phyloP scores from a whole-genome alignment of 768 basidiomycete species.

The Podaxis pistillaris region DNA sequence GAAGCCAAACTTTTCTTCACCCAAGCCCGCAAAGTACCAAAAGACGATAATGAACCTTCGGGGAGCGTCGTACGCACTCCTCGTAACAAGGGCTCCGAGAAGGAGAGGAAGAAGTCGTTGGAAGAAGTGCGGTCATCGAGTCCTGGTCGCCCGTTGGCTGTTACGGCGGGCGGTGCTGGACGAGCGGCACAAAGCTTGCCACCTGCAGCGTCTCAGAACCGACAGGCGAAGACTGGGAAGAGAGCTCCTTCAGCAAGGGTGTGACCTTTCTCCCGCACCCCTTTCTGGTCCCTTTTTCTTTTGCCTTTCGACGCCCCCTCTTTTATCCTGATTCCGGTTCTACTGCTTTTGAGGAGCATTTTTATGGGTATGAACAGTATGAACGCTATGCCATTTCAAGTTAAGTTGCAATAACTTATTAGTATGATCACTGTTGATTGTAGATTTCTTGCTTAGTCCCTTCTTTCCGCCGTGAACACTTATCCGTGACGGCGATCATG shows the following conservation, averaged over 20 bases:
- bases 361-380: not conserved
- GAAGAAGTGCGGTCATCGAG: slow-evolving; percentile 10
- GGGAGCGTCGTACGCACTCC: not conserved
- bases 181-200: slow-evolving; percentile 9
- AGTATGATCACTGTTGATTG: not conserved
- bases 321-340: not conserved
- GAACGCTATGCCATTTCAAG: not conserved
- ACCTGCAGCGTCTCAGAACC: not conserved
- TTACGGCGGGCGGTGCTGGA: not conserved
- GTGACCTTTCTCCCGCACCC: not conserved
- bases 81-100: not conserved
- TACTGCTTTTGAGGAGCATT: not conserved
- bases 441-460: not conserved
- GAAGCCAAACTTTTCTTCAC: slow-evolving; percentile 89
- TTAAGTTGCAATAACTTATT: not conserved
- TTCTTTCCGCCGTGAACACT: not conserved
- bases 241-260: slow-evolving; percentile 11
- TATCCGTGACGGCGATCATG: not conserved
- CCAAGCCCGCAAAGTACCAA: slow-evolving; percentile 63
- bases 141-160: not conserved
- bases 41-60: slow-evolving; percentile 19
- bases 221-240: not conserved
- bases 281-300: not conserved
- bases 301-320: not conserved
- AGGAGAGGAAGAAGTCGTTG: slow-evolving; percentile 6